A percentile compares a stretch with the other conserved stretches of the same genome.
These are phyloP conservation scores for Penicillium samsonianum DNA, from an alignment of 495 filamentous ascomycete genomes.

Conservation along the genomic window DNA sequence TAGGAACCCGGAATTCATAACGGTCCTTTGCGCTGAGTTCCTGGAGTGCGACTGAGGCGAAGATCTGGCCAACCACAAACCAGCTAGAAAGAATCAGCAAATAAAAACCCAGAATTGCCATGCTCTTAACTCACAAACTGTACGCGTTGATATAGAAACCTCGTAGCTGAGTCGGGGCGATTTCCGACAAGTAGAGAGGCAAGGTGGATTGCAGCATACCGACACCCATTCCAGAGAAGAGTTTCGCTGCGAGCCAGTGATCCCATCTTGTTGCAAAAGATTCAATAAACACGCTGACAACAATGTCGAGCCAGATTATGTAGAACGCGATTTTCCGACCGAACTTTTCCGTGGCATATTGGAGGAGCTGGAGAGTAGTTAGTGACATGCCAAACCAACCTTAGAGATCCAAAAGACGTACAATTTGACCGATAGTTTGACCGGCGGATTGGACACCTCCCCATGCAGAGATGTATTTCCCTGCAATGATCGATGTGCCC, in stretches of 20 bases:
- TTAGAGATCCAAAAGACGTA: slow-evolving; percentile 4
- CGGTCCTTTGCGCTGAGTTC: slow-evolving; percentile 29
- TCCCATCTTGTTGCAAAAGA: slow-evolving; percentile 39
- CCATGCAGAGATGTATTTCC: slow-evolving; percentile 44
- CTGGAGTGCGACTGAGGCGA: slow-evolving; percentile 42
- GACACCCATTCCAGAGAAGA: slow-evolving; percentile 44
- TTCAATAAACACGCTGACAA: slow-evolving; percentile 39
- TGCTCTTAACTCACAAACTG: slow-evolving; percentile 29
- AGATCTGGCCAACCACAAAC: slow-evolving; percentile 45
- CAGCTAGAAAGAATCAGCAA: slow-evolving; percentile 25
- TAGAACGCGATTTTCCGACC: slow-evolving; percentile 37
- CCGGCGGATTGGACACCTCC: slow-evolving; percentile 44
- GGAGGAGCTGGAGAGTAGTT: slow-evolving; percentile 25
- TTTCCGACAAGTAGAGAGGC: slow-evolving; percentile 44
- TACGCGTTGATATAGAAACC: slow-evolving; percentile 46
- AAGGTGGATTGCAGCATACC: slow-evolving; percentile 45
- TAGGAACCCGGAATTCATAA: slow-evolving; percentile 37
- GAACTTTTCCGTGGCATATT: slow-evolving; percentile 34
- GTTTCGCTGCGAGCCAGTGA: slow-evolving; percentile 44
- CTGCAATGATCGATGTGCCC: slow-evolving; percentile 33
- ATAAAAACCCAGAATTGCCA: not conserved
- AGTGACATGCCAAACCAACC: no score
- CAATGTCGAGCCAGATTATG: slow-evolving; percentile 34
- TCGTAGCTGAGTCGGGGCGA: slow-evolving; percentile 40
- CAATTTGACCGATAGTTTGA: slow-evolving; percentile 38